Evolutionary conservation across 768 basidiomycete species (phyloP).

Genomic region (Chiua virens): DNA sequence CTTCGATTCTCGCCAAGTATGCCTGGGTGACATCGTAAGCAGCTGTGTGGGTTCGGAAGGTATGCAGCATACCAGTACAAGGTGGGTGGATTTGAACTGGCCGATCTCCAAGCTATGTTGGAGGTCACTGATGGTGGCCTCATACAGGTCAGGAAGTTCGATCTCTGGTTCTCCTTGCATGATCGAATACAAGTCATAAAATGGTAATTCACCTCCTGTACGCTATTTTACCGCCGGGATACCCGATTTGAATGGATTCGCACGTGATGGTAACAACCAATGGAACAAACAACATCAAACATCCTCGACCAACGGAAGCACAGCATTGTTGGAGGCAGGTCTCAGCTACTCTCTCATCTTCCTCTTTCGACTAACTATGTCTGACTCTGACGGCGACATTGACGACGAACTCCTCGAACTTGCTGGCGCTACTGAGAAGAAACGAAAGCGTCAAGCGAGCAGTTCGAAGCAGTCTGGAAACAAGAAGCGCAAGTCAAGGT

Average conservation of each 20-base stretch:
- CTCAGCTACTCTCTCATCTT: neutral
- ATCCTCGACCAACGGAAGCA: neutral
- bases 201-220: neutral
- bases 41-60: too few relatives aligned
- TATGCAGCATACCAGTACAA: conserved; percentile 49
- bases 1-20: conserved; percentile 64
- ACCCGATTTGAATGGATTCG: conserved; percentile 7
- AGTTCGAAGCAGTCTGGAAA: conserved; percentile 42
- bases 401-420: conserved; percentile 80
- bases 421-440: conserved; percentile 67
- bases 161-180: conserved; percentile 2
- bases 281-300: conserved; percentile 24
- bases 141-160: conserved; percentile 53
- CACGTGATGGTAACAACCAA: conserved; percentile 11
- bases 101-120: conserved; percentile 51
- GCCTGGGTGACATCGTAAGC: conserved; percentile 38
- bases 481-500: conserved; percentile 77
- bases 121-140: conserved; percentile 55
- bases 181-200: neutral
- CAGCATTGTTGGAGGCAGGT: neutral
- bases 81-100: conserved; percentile 57
- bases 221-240: conserved; percentile 5
- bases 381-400: conserved; percentile 51
- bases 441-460: conserved; percentile 58
- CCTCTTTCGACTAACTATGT: conserved; percentile 33